These are phyloP conservation scores for Melampsora larici-populina DNA, from an alignment of 1,284 basidiomycete genomes.

Conservation along the genomic window DNA sequence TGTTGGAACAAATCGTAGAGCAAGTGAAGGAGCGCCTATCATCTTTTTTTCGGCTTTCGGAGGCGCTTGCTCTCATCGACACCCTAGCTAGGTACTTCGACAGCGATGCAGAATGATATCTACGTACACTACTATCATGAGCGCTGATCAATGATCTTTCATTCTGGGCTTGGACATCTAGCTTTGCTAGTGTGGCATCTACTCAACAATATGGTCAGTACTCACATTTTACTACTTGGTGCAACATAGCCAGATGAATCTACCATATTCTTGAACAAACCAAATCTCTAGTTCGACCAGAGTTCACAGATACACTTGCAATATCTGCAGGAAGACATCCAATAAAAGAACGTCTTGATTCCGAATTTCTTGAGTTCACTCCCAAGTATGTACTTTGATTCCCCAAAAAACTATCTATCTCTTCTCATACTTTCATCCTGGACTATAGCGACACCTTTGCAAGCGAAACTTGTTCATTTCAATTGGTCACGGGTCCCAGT, in stretches of 20 bases:
- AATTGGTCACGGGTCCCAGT: slow-evolving; percentile 53
- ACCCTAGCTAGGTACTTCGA: slow-evolving; percentile 65
- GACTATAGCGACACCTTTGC: slow-evolving; percentile 68
- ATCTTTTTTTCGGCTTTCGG: slow-evolving; percentile 48
- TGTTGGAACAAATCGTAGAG: slow-evolving; percentile 49
- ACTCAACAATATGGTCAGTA: slow-evolving; percentile 58
- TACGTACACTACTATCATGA: background rate
- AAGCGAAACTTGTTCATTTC: slow-evolving; percentile 73
- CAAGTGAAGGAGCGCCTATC: slow-evolving; percentile 47
- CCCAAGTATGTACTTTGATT: slow-evolving; percentile 23
- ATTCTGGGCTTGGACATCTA: background rate
- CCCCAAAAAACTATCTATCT: background rate
- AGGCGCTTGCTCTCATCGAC: slow-evolving; percentile 71
- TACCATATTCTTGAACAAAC: background rate
- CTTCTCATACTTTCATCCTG: background rate
- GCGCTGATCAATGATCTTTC: background rate
- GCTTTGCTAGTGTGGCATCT: slow-evolving; percentile 73
- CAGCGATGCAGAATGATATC: background rate
- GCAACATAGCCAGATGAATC: background rate
- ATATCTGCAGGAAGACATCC: slow-evolving; percentile 82
- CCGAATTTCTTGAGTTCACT: slow-evolving; percentile 24
- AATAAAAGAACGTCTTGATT: slow-evolving; percentile 32
- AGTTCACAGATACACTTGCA: slow-evolving; percentile 77
- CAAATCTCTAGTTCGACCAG: slow-evolving; percentile 67
- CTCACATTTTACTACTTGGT: background rate